Base-by-base conservation (phyloP, 2,329 filamentous ascomycete genomes). In the Stachybotrys chartarum region DNA sequence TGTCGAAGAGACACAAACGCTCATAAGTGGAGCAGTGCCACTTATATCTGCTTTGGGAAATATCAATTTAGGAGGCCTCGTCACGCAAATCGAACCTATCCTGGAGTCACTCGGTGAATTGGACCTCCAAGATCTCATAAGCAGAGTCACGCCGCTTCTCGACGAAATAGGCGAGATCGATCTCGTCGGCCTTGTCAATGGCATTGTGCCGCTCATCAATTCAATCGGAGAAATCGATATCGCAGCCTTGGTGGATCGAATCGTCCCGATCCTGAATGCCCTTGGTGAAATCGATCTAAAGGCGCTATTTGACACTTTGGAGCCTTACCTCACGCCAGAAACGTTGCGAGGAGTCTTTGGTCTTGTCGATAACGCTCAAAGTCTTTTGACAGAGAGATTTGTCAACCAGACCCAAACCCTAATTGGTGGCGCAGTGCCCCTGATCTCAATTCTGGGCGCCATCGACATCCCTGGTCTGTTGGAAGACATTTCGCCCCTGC, bases 371-470 rank as follows among this genome's bases (percentile, higher is more conserved):
- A 75, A 74, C 47, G 72, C 71, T 0, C 71, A 73, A 54, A 61
- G 66, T n/a, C 63, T 75, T 1, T 65, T 75, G 30, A 74, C 66
- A 0, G 54, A 56, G 50, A 66, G 67, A 12, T 75, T 75, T 50
- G 73, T 75, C 60, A 73, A 74, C 52, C 66, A 74, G 50, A 76
- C 72, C 0, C 69, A 73, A 8, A 70, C 66, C 0, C 67, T 74
- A 18, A 67, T 74, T 17, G 63, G 63, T 7, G 72, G 68, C 2
- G 72, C 71, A 0, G 69, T 68, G 10, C 72, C 72, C 0, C 62
- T 76, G 8, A 59, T 76, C 31, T 61, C 60, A 3, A 64, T 67
- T 0, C 63, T 77, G 1, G 63, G 64, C 47, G 63, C 62, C 16
- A 62, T 75, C n/a, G 72, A 77, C 45, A 58, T 77, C 3, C 63